These are phyloP conservation scores for Tagetes erecta DNA, from an alignment of 129 eudicot genomes.

Conservation along the genomic window DNA sequence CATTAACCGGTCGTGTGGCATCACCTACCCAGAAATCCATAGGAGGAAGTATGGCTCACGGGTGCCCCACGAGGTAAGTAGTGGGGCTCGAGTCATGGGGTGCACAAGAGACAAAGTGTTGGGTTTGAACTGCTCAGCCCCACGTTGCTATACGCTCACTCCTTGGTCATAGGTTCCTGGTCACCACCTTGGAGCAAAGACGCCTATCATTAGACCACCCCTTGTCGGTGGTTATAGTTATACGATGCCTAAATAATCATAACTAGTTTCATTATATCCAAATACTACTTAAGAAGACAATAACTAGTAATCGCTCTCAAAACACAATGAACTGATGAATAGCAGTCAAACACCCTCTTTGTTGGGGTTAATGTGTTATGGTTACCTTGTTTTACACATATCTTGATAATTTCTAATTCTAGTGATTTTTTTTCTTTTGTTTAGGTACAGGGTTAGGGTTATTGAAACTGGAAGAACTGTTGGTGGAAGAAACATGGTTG, in stretches of 20 bases:
- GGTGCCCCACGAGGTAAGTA: too few relatives aligned
- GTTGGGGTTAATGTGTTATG: neutral
- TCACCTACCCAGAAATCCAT: too few relatives aligned
- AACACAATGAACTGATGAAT: neutral
- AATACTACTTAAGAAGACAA: neutral
- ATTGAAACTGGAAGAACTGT: conserved; percentile 63
- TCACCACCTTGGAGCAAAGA: too few relatives aligned
- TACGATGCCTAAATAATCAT: neutral
- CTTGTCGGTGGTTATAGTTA: too few relatives aligned
- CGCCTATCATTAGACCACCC: too few relatives aligned
- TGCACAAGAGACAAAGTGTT: too few relatives aligned
- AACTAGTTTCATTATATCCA: neutral
- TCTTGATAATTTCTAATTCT: neutral
- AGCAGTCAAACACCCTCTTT: neutral
- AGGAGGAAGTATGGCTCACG: too few relatives aligned
- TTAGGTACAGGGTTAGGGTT: conserved; percentile 37
- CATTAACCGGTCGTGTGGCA: too few relatives aligned
- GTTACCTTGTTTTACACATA: neutral
- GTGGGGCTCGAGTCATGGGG: too few relatives aligned
- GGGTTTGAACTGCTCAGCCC: too few relatives aligned
- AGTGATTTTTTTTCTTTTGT: neutral
- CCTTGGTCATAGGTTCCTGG: too few relatives aligned
- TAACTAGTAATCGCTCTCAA: neutral
- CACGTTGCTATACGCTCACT: too few relatives aligned
- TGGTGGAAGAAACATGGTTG: conserved; percentile 92